Conservation (phyloP, 2,329 filamentous ascomycete genomes). For the Aureobasidium uvarum region DNA sequence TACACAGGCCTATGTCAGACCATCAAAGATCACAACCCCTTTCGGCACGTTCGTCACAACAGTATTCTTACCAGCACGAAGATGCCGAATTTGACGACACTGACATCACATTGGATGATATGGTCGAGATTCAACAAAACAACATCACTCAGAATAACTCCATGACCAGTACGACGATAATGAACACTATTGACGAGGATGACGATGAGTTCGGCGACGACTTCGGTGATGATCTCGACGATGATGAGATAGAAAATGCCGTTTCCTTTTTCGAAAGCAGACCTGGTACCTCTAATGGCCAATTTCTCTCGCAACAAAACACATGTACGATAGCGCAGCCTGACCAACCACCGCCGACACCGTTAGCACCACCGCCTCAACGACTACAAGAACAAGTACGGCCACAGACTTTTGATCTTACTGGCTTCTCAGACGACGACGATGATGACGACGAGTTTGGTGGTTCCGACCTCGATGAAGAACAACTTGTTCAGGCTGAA, state of each 20-base stretch:
- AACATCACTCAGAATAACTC: background rate
- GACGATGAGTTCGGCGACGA: slow-evolving; percentile 50
- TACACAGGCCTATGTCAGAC: background rate
- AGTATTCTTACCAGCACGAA: slow-evolving; percentile 23
- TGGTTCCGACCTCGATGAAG: slow-evolving; percentile 67
- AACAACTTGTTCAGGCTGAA: slow-evolving; percentile 65
- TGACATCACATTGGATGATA: slow-evolving; percentile 19
- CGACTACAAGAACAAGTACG: background rate
- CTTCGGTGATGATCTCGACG: slow-evolving; percentile 49
- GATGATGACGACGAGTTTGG: slow-evolving; percentile 69
- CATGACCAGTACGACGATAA: background rate
- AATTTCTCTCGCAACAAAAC: background rate
- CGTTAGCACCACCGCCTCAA: background rate
- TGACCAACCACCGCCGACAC: background rate
- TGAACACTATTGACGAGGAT: slow-evolving; percentile 30
- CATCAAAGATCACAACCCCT: background rate
- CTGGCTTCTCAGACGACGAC: slow-evolving; percentile 29
- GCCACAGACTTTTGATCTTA: slow-evolving; percentile 10
- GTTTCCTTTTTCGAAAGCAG: slow-evolving; percentile 28
- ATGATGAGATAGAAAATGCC: slow-evolving; percentile 57
- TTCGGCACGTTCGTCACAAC: slow-evolving; percentile 18
- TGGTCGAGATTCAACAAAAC: background rate
- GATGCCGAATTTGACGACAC: slow-evolving; percentile 21
- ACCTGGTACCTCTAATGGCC: slow-evolving; percentile 12
- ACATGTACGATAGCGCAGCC: background rate